Conservation (phyloP, 1,284 basidiomycete species). For the Hypsizygus ulmarius region DNA sequence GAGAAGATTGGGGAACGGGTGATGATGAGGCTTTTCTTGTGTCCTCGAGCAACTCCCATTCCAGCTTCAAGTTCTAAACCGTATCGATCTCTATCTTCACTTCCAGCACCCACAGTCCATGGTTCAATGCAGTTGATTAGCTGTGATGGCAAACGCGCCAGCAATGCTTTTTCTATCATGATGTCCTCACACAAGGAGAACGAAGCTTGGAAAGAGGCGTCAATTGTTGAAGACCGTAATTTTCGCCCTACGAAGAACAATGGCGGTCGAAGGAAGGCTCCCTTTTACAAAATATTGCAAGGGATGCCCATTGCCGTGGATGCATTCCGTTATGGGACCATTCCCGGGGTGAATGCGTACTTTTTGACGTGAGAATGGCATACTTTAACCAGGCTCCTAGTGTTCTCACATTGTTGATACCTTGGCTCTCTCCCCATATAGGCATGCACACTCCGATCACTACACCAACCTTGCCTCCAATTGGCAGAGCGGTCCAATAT, state of each 20-base stretch:
- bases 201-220: constrained; percentile 82
- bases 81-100: constrained; percentile 19
- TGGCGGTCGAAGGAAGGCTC: constrained; percentile 71
- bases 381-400: background rate
- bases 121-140: constrained; percentile 12
- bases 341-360: constrained; percentile 85
- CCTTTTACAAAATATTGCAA: constrained; percentile 94
- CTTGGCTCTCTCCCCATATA: constrained; percentile 28
- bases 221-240: constrained; percentile 47
- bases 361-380: constrained; percentile 72
- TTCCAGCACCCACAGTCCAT: constrained; percentile 20
- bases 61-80: constrained; percentile 10
- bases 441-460: constrained; percentile 93
- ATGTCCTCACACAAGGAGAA: constrained; percentile 83
- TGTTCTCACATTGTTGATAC: background rate
- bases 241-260: constrained; percentile 47
- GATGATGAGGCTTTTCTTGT: constrained; percentile 53
- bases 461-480: constrained; percentile 86
- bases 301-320: constrained; percentile 98
- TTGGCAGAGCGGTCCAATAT: constrained; percentile 92
- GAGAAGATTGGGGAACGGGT: constrained; percentile 55
- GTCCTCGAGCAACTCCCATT: constrained; percentile 14
- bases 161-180: constrained; percentile 69
- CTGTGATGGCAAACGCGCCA: constrained; percentile 19
- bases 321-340: constrained; percentile 91